phyloP scores from a whole-genome alignment of 352 stramenopile species.

The Halophytophthora batemanensis region DNA sequence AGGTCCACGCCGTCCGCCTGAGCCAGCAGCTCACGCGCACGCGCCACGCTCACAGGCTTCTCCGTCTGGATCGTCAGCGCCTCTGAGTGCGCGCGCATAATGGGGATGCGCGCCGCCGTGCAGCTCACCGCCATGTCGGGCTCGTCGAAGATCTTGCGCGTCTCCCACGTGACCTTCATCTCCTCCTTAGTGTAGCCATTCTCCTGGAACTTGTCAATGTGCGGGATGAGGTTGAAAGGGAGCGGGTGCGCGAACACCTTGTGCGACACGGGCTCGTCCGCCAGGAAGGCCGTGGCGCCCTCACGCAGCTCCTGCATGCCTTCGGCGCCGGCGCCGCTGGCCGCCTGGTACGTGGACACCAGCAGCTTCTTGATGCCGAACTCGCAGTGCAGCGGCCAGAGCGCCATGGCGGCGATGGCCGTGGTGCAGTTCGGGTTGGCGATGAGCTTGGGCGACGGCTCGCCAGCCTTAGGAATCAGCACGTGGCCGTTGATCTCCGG shows the following conservation, averaged over 20 bases:
- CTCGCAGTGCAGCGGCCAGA: slow-evolving; percentile 95
- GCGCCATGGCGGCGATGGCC: slow-evolving; percentile 95
- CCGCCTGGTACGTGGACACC: slow-evolving; percentile 95
- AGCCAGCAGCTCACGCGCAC: slow-evolving; percentile 79
- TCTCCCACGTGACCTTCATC: slow-evolving; percentile 99
- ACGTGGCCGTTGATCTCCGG: slow-evolving; percentile 94
- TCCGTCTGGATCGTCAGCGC: slow-evolving; percentile 94
- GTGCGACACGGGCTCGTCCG: slow-evolving; percentile 72
- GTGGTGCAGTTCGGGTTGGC: slow-evolving; percentile 99
- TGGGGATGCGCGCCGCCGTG: slow-evolving; percentile 96
- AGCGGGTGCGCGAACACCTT: slow-evolving; percentile 97
- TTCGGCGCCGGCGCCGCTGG: slow-evolving; percentile 86
- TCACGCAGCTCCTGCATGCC: slow-evolving; percentile 96
- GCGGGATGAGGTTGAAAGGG: slow-evolving; percentile 98
- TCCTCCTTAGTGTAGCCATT: slow-evolving; percentile 99
- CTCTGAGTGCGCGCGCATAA: slow-evolving; percentile 96
- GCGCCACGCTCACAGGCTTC: slow-evolving; percentile 82
- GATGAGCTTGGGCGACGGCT: slow-evolving; percentile 87
- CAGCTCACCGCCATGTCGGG: slow-evolving; percentile 82
- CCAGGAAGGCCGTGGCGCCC: slow-evolving; percentile 78
- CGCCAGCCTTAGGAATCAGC: slow-evolving; percentile 52
- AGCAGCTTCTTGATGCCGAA: slow-evolving; percentile 96
- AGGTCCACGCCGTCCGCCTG: slow-evolving; percentile 93
- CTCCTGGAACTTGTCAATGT: slow-evolving; percentile 99
- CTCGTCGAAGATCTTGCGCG: slow-evolving; percentile 96